phyloP scores from a whole-genome alignment of 495 filamentous ascomycete species.

The Xylaria sp. region DNA sequence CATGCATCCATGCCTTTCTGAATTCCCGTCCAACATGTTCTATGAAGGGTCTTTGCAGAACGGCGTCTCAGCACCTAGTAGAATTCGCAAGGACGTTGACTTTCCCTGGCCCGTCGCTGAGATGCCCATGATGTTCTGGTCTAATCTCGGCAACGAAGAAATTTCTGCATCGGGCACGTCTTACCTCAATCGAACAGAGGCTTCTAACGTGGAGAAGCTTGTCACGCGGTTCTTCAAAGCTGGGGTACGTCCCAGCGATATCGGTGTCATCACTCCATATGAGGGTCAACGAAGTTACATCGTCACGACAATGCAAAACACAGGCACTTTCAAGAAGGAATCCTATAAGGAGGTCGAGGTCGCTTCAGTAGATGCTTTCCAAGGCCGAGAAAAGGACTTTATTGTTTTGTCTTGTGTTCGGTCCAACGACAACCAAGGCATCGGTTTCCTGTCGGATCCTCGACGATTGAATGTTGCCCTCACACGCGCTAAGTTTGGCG shows the following conservation, averaged over 20 bases:
- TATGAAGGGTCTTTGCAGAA: conserved; percentile 98
- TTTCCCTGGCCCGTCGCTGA: conserved; percentile 97
- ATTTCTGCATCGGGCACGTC: conserved; percentile 98
- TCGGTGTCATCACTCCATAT: conserved; percentile 98
- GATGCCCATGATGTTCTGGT: conserved; percentile 99
- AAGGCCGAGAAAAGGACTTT: conserved; percentile 98
- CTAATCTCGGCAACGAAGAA: conserved; percentile 95
- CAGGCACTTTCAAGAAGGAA: conserved; percentile 96
- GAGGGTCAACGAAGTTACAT: conserved; percentile 99
- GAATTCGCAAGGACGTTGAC: conserved; percentile 91
- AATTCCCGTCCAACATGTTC: conserved; percentile 99
- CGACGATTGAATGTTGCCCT: conserved; percentile 98
- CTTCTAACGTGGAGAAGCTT: conserved; percentile 96
- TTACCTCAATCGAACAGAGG: conserved; percentile 97
- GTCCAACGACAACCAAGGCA: conserved; percentile 98
- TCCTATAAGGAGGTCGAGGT: conserved; percentile 99
- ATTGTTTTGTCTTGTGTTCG: conserved; percentile 98
- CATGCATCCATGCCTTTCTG: conserved; percentile 98
- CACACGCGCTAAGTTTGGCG: conserved; percentile 93
- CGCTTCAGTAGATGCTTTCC: conserved; percentile 97
- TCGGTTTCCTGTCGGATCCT: conserved; percentile 98
- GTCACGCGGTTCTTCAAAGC: conserved; percentile 99
- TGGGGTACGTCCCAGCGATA: conserved; percentile 88
- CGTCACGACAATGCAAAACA: conserved; percentile 98
- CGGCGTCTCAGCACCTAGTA: conserved; percentile 87